Evolutionary conservation across 805 yeast species (phyloP).

Genomic region (Komagataella pseudopastoris): DNA sequence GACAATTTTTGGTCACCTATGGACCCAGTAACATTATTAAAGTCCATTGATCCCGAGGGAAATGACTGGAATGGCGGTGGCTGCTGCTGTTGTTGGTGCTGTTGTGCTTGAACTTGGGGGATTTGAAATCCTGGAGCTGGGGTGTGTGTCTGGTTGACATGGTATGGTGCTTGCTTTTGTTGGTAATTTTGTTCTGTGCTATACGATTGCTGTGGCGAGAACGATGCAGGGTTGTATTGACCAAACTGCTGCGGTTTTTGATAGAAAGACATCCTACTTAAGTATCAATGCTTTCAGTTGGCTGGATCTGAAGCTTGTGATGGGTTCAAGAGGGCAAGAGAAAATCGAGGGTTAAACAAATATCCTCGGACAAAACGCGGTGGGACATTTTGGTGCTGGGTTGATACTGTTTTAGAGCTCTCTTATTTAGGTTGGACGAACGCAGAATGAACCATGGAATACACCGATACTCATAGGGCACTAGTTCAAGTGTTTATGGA

Average conservation of each 20-base stretch:
- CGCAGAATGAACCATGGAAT: neutral
- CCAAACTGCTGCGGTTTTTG: neutral
- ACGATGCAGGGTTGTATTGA: neutral
- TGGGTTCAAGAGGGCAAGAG: neutral
- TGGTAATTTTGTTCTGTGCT: neutral
- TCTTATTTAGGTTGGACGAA: neutral
- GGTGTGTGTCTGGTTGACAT: neutral
- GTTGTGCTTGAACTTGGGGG: neutral
- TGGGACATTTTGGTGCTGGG: too few species aligned
- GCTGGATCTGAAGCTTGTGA: neutral
- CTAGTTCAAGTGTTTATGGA: slow-evolving; percentile 3
- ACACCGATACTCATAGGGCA: slow-evolving; percentile 3
- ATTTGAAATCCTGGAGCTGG: neutral
- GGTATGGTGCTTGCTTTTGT: neutral
- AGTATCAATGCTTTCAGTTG: neutral
- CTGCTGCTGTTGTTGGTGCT: neutral
- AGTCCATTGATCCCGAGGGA: neutral
- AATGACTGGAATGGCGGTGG: neutral
- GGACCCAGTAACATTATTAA: slow-evolving; percentile 12
- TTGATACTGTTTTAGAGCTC: too few species aligned
- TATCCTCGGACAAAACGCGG: neutral
- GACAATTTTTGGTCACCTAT: slow-evolving; percentile 38
- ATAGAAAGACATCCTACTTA: neutral
- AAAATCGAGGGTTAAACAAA: neutral
- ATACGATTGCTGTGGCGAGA: neutral